phyloP scores from a whole-genome alignment of 331 rosid species.

The Cydonia oblonga region DNA sequence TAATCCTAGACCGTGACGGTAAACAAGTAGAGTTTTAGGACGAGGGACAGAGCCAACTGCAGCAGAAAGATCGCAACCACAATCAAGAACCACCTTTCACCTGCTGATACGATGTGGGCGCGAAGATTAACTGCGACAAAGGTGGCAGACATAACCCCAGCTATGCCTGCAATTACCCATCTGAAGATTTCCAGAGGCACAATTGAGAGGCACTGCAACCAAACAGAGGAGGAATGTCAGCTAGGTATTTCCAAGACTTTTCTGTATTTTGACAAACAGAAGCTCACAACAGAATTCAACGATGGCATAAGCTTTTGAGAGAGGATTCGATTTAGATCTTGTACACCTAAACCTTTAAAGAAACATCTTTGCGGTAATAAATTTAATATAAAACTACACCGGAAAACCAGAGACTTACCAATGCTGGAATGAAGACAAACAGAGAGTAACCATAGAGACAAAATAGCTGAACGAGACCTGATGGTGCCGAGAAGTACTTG shows the following conservation, averaged over 20 bases:
- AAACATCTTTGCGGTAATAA: neutral
- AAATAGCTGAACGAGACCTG: slow-evolving; percentile 76
- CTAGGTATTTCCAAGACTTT: neutral
- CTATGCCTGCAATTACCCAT: slow-evolving; percentile 79
- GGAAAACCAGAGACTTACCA: slow-evolving; percentile 44
- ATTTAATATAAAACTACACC: neutral
- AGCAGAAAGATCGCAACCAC: slow-evolving; percentile 80
- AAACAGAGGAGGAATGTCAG: slow-evolving; percentile 9
- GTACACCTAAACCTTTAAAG: neutral
- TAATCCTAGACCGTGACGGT: slow-evolving; percentile 51
- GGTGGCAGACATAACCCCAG: slow-evolving; percentile 87
- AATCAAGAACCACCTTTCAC: slow-evolving; percentile 85
- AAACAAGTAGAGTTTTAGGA: slow-evolving; percentile 68
- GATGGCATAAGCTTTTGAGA: neutral
- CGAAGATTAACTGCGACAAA: slow-evolving; percentile 86
- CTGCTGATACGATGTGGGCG: slow-evolving; percentile 81
- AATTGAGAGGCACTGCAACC: slow-evolving; percentile 76
- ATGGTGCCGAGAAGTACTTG: slow-evolving; percentile 87
- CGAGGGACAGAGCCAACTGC: slow-evolving; percentile 79
- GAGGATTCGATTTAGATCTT: neutral
- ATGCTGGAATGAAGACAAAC: slow-evolving; percentile 81
- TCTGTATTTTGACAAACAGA: neutral
- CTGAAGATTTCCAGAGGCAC: slow-evolving; percentile 70
- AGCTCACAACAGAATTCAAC: neutral
- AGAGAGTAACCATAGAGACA: slow-evolving; percentile 94